Base-by-base conservation (phyloP, 2,329 filamentous ascomycete species). In the Magnaporthales sp. region DNA sequence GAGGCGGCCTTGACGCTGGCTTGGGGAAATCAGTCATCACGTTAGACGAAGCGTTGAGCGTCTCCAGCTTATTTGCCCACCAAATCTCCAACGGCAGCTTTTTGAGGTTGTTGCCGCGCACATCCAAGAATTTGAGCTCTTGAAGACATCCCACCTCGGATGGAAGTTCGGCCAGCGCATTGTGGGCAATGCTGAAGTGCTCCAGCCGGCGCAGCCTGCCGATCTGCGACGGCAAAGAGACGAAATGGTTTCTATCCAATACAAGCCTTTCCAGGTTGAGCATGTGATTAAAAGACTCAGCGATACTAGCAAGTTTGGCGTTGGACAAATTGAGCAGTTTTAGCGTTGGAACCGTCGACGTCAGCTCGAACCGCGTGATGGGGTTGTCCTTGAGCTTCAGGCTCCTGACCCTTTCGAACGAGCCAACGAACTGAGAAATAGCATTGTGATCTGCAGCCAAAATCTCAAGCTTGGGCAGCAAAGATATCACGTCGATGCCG, bases 221-320 rank as follows among this genome's bases (percentile, higher is more conserved):
- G 68, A 99, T 91, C 68, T 96, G 90, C 66, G 87, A 84, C 0
- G 94, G 95, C 27, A 99, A 80, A 0, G 92, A 94, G 0, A 95
- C 93, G 72, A 99, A 96, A 75, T 97, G 96, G 73, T 99, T 99
- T 75, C 92, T 93, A 78, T 97, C 94, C 66, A 99, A 83, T 22
- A 94, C 89, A 26, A 99, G 84, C 72, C 93, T 93, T 67, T 94
- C 92, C 61, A 99, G 78, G 72, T 93, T 95, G 9, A 91, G 86
- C 79, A 98, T 89, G 74, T 94, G 93, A 70, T 90, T 89, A 74
- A 97, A 98, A 15, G 94, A 86, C 62, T 91, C 89, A 74, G 97
- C 95, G 65, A 99, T 89, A 73, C 93, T 92, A 2, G 93, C 91
- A 60, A 99, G 81, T 77, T 98, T 97, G 6, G 91, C 93, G 66